Percentiles rank a stretch among this genome's conserved stretches.
These are phyloP conservation scores for Haplographium delicatum DNA, from an alignment of 495 filamentous ascomycete genomes.

Conservation along the genomic window DNA sequence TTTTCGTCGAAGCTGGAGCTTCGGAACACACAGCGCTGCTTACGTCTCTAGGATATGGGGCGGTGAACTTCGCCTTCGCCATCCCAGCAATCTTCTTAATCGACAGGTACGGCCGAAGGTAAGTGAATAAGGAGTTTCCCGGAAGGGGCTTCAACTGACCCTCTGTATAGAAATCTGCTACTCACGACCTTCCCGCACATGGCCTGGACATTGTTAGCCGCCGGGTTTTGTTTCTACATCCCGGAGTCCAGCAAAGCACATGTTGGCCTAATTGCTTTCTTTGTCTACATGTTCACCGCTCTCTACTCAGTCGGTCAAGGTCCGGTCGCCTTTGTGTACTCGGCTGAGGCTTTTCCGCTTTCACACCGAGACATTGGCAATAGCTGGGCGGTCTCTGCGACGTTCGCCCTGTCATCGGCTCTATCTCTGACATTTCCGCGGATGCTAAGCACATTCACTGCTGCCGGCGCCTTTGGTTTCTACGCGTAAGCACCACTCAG, in stretches of 20 bases:
- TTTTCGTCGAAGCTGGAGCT: constrained; percentile 62
- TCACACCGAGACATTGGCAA: too few species aligned
- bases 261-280: constrained; percentile 15
- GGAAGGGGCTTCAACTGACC: too few species aligned
- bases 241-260: constrained; percentile 49
- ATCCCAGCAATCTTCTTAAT: constrained; percentile 80
- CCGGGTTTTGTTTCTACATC: constrained; percentile 69
- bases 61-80: constrained; percentile 79
- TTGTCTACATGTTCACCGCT: constrained; percentile 68
- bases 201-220: constrained; percentile 66
- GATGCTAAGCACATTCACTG: too few species aligned
- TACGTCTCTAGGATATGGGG: constrained; percentile 56
- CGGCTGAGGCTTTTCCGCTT: too few species aligned
- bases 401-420: too few species aligned
- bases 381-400: too few species aligned
- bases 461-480: too few species aligned
- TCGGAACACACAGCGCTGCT: constrained; percentile 51
- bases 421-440: too few species aligned
- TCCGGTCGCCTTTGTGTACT: constrained; percentile 80
- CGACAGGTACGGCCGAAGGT: constrained; percentile 74
- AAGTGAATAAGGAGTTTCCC: too few species aligned
- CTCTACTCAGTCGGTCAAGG: constrained; percentile 82
- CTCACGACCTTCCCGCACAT: constrained; percentile 83
- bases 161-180: too few species aligned
- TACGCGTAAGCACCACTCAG: too few species aligned